Evolutionary conservation across 2,329 filamentous ascomycete species (phyloP), one percentile per base, ranked within the genome.

Genomic region (Sporothrix euskadiensis): DNA sequence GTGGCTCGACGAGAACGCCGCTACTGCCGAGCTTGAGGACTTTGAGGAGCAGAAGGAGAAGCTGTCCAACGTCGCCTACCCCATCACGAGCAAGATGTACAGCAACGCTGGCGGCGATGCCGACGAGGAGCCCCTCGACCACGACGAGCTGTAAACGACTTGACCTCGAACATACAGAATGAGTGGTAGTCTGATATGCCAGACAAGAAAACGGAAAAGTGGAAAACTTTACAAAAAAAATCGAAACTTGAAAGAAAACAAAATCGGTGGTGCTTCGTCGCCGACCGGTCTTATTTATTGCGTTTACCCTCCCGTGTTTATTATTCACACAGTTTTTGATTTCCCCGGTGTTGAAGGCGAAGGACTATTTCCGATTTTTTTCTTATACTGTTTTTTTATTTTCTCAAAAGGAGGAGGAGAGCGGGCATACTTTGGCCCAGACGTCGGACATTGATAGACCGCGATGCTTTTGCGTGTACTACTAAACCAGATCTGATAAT

Each of bases 21-120:
- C 91, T 78, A 91, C 92, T 71, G 96, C 96, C 77, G 89, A 87
- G 78, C 88, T 94, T 74, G 95, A 98, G 87, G 96, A 98, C 87
- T 98, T 98, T 80, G 94, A 98, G 85, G 96, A 99, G 90, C 95
- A 98, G 88, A 97, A 97, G 88, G 95, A 99, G 92, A 98, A 98
- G 89, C 89, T 99, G 78, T 97, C 93, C 80, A 92, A 92, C 83
- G 93, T 98, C 77, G 96, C 96, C 72, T 98, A 98, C 87, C 96
- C 96, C 78, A 99, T 99, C 86, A 99, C 96, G 79, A 97, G 93
- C 87, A 99, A 99, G 90, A 89, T 98, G 80, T 98, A 98, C 88
- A 86, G 88, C 80, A 90, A 89, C 79, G 83, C 81, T 71, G 91
- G 88, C 78, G 89, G 87, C 76, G 88, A 85, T 75, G 91, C 90